Conservation (phyloP, 2,329 filamentous ascomycete genomes). For the Colletotrichum sp. region DNA sequence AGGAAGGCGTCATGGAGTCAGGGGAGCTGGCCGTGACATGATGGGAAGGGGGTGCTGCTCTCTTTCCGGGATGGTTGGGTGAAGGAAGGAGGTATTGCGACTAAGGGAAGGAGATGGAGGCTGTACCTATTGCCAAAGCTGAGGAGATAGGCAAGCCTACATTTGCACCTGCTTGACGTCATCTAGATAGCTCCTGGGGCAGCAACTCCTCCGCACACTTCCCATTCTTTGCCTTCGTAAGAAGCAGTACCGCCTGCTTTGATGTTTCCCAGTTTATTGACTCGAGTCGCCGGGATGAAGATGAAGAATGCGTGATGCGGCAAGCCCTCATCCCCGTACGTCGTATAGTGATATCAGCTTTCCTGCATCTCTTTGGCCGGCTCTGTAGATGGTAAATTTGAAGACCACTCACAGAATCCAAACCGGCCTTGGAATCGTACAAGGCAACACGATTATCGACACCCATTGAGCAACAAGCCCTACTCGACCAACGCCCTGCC, state of each 20-base stretch:
- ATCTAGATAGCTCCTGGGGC: rapidly evolving
- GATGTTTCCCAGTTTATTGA: not conserved
- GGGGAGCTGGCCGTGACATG: rapidly evolving
- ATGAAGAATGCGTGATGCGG: not conserved
- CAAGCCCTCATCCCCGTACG: not conserved
- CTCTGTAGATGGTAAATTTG: not conserved
- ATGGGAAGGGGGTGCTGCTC: not conserved
- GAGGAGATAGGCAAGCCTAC: not conserved
- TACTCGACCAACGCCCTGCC: not conserved
- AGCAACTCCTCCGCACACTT: not conserved
- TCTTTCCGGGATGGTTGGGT: not conserved
- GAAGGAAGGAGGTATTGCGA: rapidly evolving
- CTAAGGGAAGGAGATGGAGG: not conserved
- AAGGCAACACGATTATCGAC: not conserved
- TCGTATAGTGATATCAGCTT: rapidly evolving
- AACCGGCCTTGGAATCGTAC: not conserved
- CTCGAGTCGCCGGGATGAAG: not conserved
- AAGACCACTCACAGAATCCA: rapidly evolving
- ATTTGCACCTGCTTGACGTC: not conserved
- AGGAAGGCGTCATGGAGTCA: rapidly evolving
- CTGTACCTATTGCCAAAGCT: not conserved
- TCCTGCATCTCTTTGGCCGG: not conserved
- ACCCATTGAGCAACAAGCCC: rapidly evolving
- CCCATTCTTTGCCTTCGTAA: not conserved
- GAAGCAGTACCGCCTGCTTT: not conserved